Conservation (phyloP, 805 yeast genomes). For the Brettanomyces nanus region DNA sequence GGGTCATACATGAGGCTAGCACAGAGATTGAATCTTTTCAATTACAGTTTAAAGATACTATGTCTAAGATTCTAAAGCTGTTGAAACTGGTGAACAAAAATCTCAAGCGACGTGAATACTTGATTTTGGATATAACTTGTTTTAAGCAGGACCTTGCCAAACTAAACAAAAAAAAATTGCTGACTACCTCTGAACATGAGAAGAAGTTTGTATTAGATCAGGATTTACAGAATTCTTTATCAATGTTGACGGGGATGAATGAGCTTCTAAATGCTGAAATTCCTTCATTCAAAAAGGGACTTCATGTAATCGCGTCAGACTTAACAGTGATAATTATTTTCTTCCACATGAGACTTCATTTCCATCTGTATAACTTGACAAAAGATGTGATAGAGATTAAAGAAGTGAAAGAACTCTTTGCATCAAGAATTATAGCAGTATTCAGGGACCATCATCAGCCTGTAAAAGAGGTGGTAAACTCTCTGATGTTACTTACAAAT, state of each 20-base stretch:
- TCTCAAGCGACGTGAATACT: slow-evolving; percentile 17
- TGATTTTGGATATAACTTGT: slow-evolving; percentile 17
- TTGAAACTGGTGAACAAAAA: slow-evolving; percentile 16
- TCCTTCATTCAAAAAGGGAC: slow-evolving; percentile 33
- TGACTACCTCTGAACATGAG: slow-evolving; percentile 32
- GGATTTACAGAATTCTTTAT: slow-evolving; percentile 23
- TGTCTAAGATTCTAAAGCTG: slow-evolving; percentile 7
- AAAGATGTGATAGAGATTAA: slow-evolving; percentile 1
- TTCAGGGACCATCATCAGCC: slow-evolving; percentile 5
- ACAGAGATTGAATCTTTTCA: slow-evolving; percentile 13
- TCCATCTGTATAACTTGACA: slow-evolving; percentile 9
- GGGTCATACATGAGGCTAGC: slow-evolving; percentile 11
- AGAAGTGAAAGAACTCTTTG: not conserved
- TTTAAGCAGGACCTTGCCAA: slow-evolving; percentile 12
- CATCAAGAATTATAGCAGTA: not conserved
- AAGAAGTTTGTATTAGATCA: slow-evolving; percentile 25
- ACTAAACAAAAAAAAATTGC: slow-evolving; percentile 16
- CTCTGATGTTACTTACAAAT: too few relatives aligned
- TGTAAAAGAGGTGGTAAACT: slow-evolving; percentile 7
- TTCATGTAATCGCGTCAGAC: slow-evolving; percentile 25
- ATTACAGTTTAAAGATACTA: slow-evolving; percentile 9
- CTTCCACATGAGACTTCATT: slow-evolving; percentile 28
- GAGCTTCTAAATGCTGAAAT: slow-evolving; percentile 35
- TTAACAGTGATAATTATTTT: slow-evolving; percentile 29
- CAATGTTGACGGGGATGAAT: slow-evolving; percentile 32